phyloP scores from a whole-genome alignment of 2,329 filamentous ascomycete species.

The Cercospora brassicicola region DNA sequence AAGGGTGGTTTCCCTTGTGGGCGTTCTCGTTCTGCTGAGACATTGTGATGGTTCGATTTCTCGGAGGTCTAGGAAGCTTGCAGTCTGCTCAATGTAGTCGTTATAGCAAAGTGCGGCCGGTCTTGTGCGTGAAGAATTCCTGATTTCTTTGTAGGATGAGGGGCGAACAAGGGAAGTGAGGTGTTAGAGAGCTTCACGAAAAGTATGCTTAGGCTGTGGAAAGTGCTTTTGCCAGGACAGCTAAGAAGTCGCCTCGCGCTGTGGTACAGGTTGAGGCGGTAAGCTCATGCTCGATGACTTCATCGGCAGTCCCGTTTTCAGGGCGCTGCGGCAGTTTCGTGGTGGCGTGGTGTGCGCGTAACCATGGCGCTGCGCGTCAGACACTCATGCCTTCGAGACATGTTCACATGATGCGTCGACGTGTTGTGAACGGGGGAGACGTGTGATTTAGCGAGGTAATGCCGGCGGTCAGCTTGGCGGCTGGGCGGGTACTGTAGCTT shows the following conservation, averaged over 20 bases:
- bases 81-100: not conserved
- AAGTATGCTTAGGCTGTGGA: not conserved
- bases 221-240: constrained; percentile 5
- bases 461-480: not conserved
- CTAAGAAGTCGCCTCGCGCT: not conserved
- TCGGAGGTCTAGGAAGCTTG: constrained; percentile 1
- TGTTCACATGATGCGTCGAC: constrained; percentile 1
- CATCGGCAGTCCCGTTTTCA: not conserved
- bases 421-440: not conserved
- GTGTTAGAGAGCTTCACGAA: not conserved
- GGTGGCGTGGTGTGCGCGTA: not conserved
- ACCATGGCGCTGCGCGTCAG: not conserved
- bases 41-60: constrained; percentile 25
- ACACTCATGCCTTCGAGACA: not conserved
- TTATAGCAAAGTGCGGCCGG: not conserved
- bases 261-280: not conserved
- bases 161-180: not conserved
- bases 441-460: not conserved
- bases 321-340: not conserved
- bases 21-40: constrained; percentile 14
- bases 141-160: not conserved
- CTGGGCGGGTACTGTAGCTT: not conserved
- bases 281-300: constrained; percentile 4
- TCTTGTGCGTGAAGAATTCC: not conserved
- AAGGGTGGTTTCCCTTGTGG: constrained; percentile 50